phyloP scores from a whole-genome alignment of 2,329 filamentous ascomycete genomes.

The Camillea tinctor region DNA sequence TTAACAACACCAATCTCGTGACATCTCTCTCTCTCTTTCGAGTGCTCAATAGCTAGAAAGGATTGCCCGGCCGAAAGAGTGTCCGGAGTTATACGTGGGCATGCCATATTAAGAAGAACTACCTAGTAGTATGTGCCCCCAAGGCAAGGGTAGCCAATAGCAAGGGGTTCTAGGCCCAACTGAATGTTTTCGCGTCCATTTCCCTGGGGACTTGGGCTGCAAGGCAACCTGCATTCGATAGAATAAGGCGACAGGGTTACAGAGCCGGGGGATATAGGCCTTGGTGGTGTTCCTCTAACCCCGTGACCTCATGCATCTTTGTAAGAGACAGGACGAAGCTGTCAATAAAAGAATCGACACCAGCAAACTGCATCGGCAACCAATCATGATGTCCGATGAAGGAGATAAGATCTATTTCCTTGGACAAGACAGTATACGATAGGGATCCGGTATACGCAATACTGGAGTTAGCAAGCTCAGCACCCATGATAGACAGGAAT shows the following conservation, averaged over 20 bases:
- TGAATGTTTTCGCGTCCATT: slow-evolving; percentile 2
- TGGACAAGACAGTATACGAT: background rate
- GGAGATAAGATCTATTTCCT: slow-evolving; percentile 15
- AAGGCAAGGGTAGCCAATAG: slow-evolving; percentile 7
- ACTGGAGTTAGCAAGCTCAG: background rate
- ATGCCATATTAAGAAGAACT: background rate
- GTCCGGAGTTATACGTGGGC: background rate
- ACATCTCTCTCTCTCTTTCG: background rate
- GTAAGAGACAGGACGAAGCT: background rate
- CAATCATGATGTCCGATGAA: slow-evolving; percentile 13
- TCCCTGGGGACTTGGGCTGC: slow-evolving; percentile 25
- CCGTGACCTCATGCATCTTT: slow-evolving; percentile 25
- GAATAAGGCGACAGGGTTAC: slow-evolving; percentile 19
- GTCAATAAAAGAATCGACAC: slow-evolving; percentile 23
- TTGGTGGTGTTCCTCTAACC: slow-evolving; percentile 18
- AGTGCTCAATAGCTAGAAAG: background rate
- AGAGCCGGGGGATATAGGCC: slow-evolving; percentile 14
- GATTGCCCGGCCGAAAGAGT: background rate
- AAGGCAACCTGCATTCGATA: slow-evolving; percentile 20
- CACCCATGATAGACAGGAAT: no score
- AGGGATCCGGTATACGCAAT: background rate
- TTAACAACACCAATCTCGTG: background rate
- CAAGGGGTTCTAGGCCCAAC: slow-evolving; percentile 7
- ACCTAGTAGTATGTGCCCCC: background rate
- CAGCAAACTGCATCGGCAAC: slow-evolving; percentile 15